Evolutionary conservation across 768 basidiomycete genomes (phyloP).

Genomic region (Mycena filopes): DNA sequence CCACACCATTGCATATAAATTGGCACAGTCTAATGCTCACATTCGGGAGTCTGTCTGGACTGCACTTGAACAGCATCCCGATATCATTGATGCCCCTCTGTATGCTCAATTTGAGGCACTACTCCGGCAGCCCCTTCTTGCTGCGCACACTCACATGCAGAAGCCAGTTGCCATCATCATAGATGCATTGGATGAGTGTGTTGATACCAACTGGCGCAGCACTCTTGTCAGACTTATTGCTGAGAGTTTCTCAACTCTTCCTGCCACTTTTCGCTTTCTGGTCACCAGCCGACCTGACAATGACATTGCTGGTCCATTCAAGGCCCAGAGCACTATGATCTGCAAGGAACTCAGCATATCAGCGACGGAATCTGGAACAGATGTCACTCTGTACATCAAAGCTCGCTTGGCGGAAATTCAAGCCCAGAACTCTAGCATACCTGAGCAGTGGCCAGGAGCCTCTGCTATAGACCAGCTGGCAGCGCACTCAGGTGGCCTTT

Average conservation of each 20-base stretch:
- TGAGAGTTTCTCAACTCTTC: constrained; percentile 23
- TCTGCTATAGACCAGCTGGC: too few species aligned
- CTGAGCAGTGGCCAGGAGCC: too few species aligned
- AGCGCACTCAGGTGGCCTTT: too few species aligned
- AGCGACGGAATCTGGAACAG: background rate
- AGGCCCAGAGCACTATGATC: too few species aligned
- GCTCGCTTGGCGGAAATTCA: constrained; percentile 4
- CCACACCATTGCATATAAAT: constrained; percentile 23
- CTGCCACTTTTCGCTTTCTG: constrained; percentile 31
- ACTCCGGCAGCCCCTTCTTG: background rate
- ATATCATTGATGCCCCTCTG: too few species aligned
- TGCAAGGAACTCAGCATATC: background rate
- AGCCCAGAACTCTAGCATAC: too few species aligned
- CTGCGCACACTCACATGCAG: constrained; percentile 1
- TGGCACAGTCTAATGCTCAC: constrained; percentile 14
- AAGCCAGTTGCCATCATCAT: constrained; percentile 35
- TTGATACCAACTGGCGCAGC: constrained; percentile 18
- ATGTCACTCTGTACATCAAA: constrained; percentile 18
- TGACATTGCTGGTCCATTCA: too few species aligned
- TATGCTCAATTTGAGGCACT: constrained; percentile 3
- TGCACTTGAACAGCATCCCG: too few species aligned
- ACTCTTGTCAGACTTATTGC: constrained; percentile 28
- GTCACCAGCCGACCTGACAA: constrained; percentile 38
- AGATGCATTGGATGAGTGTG: constrained; percentile 41
- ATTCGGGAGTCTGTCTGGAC: constrained; percentile 6